Evolutionary conservation across 208 protist species (phyloP), one percentile per base, ranked within the genome.

Genomic region (Angomonas ambiguus): DNA sequence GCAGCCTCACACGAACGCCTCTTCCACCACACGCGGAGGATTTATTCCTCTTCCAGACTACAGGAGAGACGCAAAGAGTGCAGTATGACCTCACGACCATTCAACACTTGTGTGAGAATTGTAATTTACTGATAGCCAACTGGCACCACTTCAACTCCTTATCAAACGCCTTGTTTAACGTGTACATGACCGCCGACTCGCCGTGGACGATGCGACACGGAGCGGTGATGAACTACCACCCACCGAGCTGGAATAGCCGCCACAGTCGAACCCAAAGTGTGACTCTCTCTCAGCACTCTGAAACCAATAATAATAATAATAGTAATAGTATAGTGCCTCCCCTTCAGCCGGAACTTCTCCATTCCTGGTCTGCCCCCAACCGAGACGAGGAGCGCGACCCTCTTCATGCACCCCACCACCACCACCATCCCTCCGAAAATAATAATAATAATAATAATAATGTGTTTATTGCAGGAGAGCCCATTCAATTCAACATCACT

Each of bases 391-490:
- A 42, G 32, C 2, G 4, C 30, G 24, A 33, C 56, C 2, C 20
- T 5, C 53, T 59, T 20, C 53, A 35, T 33, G 34, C 45, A 28
- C 4, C 6, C 56, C n/a, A 5, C 5, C 13, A 20, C 10, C n/a
- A n/a, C n/a, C n/a, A n/a, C n/a, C n/a, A n/a, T n/a, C n/a, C n/a
- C n/a, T n/a, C 16, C 49, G n/a, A 56, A 56, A 18, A 56, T 56
- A 56, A 56, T 27, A 5, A 56, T 27, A 28, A 62, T 33, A 2
- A 42, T 8, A 78, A 77, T 59, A 70, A 80, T 0, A 72, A 87
- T 64, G 71, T 77, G 34, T 94, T 94, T 62, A 67, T 84, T 32
- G 78, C 77, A 1, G 88, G 88, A 1, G 88, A 94, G 69, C 88
- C 85, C 24, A 76, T 94, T 41, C 75, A 77, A 38, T 92, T 94